Evolutionary conservation across 2,329 filamentous ascomycete species (phyloP), one percentile per base, ranked within the genome.

Genomic region (Alternaria hordeiaustralica): DNA sequence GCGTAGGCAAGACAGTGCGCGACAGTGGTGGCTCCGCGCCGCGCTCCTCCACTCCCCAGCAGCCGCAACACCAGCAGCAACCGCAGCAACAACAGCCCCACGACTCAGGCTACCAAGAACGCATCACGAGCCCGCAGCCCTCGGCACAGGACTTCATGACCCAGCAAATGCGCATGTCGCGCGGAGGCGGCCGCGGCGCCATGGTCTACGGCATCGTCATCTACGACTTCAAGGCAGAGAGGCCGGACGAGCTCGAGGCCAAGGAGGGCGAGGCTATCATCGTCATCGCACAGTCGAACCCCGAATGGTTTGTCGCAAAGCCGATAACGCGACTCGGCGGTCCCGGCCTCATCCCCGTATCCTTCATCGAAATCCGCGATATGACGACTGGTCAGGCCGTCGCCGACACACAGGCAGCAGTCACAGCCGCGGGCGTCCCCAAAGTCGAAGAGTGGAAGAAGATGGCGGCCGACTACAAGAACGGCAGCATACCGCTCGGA

Each of bases 361-460:
- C 94, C 0, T 98, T 97, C 79, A 93, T 99, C 71, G 94, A 99
- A 82, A 95, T 99, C 71, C 88, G 93, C 78, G 96, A 98, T 79
- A 97, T 97, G 91, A 88, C 89, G 6, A 94, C 92, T 1, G 94
- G 95, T 55, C 88, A 92, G 70, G 87, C 94, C 1, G 93, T 97
- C 1, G 80, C 87, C 18, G 93, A 98, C 79, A 89, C 95, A 0
- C 86, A 92, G 25, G 94, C 94, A 28, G 95, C 96, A 1, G 93
- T 99, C 60, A 88, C 89, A 72, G 90, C 90, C 71, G 96, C 96
- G 2, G 94, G 95, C 20, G 94, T 99, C 8, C 96, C 96, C 12
- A 91, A 90, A 74, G 96, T 99, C 4, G 96, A 99, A 78, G 96
- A 99, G 75, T 99, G 96, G 96, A 99, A 99, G 85, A 97, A 96